Base-by-base conservation (phyloP, 2,329 filamentous ascomycete species). In the Herpotrichia juniperi region DNA sequence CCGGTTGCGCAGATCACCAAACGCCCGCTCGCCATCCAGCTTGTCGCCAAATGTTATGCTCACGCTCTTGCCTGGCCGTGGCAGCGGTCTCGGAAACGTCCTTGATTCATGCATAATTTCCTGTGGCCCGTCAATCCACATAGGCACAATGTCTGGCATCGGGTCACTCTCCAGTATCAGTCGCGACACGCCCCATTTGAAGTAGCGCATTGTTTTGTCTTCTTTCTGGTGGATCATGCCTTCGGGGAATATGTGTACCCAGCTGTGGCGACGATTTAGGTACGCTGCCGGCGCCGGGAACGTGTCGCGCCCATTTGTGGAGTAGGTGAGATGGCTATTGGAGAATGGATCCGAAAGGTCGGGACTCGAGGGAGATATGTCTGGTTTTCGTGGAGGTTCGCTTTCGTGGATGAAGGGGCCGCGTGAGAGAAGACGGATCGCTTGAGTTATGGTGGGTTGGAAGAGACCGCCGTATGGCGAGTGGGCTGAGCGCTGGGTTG, bases 201-300 rank as follows among this genome's bases (percentile, higher is more conserved):
- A 97, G 77, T 99, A 99, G 25, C 94, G 89, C 81, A 97, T 87
- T 7, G 87, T 85, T 63, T 87, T 86, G 35, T 86, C 79, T 1
- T 88, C 83, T 60, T 91, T 87, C 76, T 99, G 94, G 74, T 97
- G 93, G 40, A 96, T 91, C 73, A 90, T 91, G 42, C 92, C 94
- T 76, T 99, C 94, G 11, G 94, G 94, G 73, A 97, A 97, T 48
- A 97, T 88, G 74, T 99, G 94, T 3, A 99, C 80, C 94, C 94
- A 99, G 39, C 86, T 85, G 72, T 90, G 83, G 40, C 85, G 85
- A 63, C 91, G 87, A 57, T 76, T 81, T 1, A 84, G 73, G 70
- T 89, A 93, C 42, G 86, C 83, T 1, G 91, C 87, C 1, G 92
- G 91, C 0, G 90, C 83, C 0, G 83, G 79, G 69, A 91, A 89